Evolutionary conservation across 2,329 filamentous ascomycete species (phyloP), one percentile per base, ranked within the genome.

Genomic region (Claviceps quebecensis): DNA sequence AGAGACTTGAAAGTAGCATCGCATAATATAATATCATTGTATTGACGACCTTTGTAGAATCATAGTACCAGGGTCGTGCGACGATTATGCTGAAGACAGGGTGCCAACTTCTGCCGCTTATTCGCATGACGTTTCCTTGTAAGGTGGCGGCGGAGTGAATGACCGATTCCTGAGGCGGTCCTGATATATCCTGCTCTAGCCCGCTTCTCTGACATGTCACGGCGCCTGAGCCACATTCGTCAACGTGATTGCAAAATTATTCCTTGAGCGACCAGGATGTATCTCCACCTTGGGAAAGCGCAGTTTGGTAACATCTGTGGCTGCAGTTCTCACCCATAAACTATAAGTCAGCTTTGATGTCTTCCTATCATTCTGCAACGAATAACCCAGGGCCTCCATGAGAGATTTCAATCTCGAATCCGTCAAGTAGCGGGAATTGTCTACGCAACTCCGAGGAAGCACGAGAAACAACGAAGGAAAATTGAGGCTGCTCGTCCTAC

Each of bases 391-490:
- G 47, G 76, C 78, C 3, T 66, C 65, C 87, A 97, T 88, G 54
- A 98, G 87, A 4, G 75, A 73, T 7, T 76, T 67, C 22, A 98
- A 67, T 49, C 79, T 76, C 17, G 72, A 65, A 55, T 90, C 81
- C 51, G 87, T 83, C 62, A 95, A 78, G 63, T 98, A 98, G 48
- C 93, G 80, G 16, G 90, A 96, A 64, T 98, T 98, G 22, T 78
- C 76, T 48, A 97, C 75, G 61, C 93, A 98, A 19, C 91, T 85
- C 36, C 87, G 80, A 2, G 93, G 93, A 2, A 98, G 71, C 9
- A 98, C 93, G 34, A 98, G 71, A 65, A 98, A 98, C 8, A 98
- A 69, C 43, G 78, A 81, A 1, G 87, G 87, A 46, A 86, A 78
- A 2, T 59, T 48, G 67, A 63, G 26, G 22, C 61, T 29, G 8